Conservation (phyloP, 2,329 filamentous ascomycete genomes). For the Pseudogymnoascus sp. region DNA sequence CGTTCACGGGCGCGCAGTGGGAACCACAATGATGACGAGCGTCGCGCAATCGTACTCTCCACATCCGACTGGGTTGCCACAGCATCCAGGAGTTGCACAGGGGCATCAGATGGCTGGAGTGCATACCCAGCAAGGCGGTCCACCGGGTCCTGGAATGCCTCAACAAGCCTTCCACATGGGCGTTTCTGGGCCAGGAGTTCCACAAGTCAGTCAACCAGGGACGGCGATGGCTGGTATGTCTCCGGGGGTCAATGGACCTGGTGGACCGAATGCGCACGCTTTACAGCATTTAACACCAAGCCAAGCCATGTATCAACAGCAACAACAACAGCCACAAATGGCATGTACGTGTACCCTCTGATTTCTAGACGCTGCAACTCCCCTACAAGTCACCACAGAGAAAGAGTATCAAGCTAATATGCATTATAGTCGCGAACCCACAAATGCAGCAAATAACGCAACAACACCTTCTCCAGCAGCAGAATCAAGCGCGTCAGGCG, state of each 20-base stretch:
- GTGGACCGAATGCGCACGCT: conserved; percentile 53
- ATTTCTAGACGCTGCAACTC: not conserved
- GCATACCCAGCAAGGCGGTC: conserved; percentile 61
- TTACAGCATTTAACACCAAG: conserved; percentile 60
- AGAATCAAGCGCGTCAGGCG: conserved; percentile 33
- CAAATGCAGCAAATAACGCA: conserved; percentile 32
- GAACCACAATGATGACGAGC: conserved; percentile 59
- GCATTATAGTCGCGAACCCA: conserved; percentile 27
- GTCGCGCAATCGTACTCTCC: conserved; percentile 58
- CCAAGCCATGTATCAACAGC: conserved; percentile 36
- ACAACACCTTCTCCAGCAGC: conserved; percentile 44
- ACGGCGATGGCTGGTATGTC: conserved; percentile 71
- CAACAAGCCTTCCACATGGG: conserved; percentile 64
- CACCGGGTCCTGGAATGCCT: conserved; percentile 50
- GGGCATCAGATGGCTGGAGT: conserved; percentile 48
- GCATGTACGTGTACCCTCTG: conserved; percentile 20
- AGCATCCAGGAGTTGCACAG: conserved; percentile 58
- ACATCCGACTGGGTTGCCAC: conserved; percentile 61
- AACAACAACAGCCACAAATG: conserved; percentile 32
- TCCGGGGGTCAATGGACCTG: conserved; percentile 50
- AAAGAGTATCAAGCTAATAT: not conserved
- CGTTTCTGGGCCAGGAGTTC: conserved; percentile 60
- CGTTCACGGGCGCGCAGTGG: conserved; percentile 7
- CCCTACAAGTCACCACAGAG: not conserved
- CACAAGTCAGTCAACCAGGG: conserved; percentile 59